phyloP scores from a whole-genome alignment of 345 rosid genomes.

The Eucalyptus curtisii region DNA sequence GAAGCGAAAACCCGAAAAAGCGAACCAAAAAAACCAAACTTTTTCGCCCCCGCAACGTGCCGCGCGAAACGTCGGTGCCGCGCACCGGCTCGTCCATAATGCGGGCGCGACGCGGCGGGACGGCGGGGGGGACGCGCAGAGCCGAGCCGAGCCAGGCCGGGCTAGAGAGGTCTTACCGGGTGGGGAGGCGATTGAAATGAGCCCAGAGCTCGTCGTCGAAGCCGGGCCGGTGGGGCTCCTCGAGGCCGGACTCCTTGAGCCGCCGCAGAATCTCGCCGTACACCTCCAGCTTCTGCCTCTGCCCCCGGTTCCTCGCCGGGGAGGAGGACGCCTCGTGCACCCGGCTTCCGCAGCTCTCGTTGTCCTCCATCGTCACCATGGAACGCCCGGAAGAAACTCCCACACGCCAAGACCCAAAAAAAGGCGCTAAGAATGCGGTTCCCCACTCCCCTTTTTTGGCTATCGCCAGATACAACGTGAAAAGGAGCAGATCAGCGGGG shows the following conservation, averaged over 20 bases:
- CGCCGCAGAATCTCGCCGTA: constrained; percentile 30
- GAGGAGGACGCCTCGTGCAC: constrained; percentile 5
- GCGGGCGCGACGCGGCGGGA: background rate
- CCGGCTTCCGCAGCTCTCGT: constrained; percentile 59
- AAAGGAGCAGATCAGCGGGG: background rate
- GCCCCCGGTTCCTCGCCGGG: background rate
- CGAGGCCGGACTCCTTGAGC: background rate
- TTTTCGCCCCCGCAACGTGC: background rate
- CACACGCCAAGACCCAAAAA: background rate
- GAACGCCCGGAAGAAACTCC: background rate
- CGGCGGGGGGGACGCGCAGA: background rate
- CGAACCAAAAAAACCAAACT: background rate
- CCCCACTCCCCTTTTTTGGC: background rate
- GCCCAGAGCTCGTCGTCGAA: constrained; percentile 84
- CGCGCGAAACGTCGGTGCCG: background rate
- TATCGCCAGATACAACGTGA: background rate
- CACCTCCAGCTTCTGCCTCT: background rate
- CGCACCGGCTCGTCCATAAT: background rate
- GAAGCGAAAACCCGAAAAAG: background rate
- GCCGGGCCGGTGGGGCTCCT: constrained; percentile 44
- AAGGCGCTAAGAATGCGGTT: background rate
- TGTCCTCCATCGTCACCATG: constrained; percentile 28
- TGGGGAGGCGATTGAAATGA: constrained; percentile 89
- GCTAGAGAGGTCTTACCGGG: constrained; percentile 31
- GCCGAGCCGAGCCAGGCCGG: background rate